A percentile compares a stretch with the other conserved stretches of the same genome.
These are phyloP conservation scores for Aspergillus aculeatinus DNA, from an alignment of 2,329 filamentous ascomycete genomes.

Conservation along the genomic window DNA sequence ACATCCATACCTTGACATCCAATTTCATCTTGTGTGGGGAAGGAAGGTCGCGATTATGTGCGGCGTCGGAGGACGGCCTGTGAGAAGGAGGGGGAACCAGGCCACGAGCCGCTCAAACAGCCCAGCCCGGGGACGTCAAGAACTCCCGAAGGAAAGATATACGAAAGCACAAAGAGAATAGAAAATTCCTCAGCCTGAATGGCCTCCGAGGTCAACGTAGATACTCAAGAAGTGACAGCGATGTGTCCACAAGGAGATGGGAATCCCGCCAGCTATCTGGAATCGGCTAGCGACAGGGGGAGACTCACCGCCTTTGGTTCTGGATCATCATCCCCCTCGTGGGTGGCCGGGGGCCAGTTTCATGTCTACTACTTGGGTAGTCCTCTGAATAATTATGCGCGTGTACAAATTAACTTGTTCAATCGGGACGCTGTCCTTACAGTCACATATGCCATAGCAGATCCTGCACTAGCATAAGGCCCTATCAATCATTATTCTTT, in stretches of 20 bases:
- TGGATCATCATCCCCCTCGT: background rate
- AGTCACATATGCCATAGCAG: too few relatives aligned
- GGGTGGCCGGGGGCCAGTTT: background rate
- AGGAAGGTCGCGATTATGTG: conserved; percentile 34
- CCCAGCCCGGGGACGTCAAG: conserved; percentile 24
- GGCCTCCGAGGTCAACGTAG: conserved; percentile 15
- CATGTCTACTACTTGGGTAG: background rate
- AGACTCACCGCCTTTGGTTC: conserved; percentile 27
- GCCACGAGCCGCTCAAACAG: conserved; percentile 37
- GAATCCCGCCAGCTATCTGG: conserved; percentile 34
- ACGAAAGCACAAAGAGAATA: conserved; percentile 7
- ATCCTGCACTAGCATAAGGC: too few relatives aligned
- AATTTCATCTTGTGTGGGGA: conserved; percentile 54
- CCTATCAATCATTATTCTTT: too few relatives aligned
- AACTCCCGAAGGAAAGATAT: conserved; percentile 11
- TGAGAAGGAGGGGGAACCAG: conserved; percentile 29
- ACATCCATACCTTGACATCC: conserved; percentile 56
- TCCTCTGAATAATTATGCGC: too few relatives aligned
- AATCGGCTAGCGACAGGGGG: conserved; percentile 26
- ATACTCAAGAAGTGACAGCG: conserved; percentile 23
- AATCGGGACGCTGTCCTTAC: too few relatives aligned
- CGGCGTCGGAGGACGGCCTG: conserved; percentile 33
- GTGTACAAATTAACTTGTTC: too few relatives aligned
- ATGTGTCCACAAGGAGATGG: conserved; percentile 36
- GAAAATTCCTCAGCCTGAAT: conserved; percentile 21